Base-by-base conservation (phyloP, 352 stramenopile species). In the Globisporangium barbulae region DNA sequence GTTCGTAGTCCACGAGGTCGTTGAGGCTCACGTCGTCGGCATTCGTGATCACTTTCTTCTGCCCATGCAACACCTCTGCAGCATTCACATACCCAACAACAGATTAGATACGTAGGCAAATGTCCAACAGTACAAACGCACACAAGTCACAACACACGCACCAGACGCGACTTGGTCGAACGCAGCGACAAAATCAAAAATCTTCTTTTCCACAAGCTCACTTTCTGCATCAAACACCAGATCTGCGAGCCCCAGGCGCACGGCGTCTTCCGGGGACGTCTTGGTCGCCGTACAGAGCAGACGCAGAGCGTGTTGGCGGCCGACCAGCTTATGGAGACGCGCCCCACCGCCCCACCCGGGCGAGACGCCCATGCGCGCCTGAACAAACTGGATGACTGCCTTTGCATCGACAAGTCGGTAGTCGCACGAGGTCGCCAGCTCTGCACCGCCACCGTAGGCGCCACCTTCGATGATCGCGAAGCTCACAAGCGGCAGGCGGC, bases 351-450 rank as follows among this genome's bases (percentile, higher is more conserved):
- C 90, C 90, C 90, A 97, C 15, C 79, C 85, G 8, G 88, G 83
- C 4, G 80, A 93, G 1, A 96, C 81, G 1, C 88, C 90, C 83
- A 97, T 95, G 33, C 75, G 69, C 0, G 75, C 70, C 66, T 95
- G 88, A 9, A 97, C 83, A 58, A 97, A 97, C 61, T 91, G 86
- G 52, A 97, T 89, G 0, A 88, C 74, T 0, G 88, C 82, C 21
- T 76, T 83, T 10, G 61, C 22, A 13, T 76, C 74, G 2, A 95
- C 63, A 13, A 96, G 41, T 0, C 90, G 81, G 48, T 94, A 96
- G 68, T 97, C 88, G 57, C 87, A 96, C 1, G 81, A 76, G 6
- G 86, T 96, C 0, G 76, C 72, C 15, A 97, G 70, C 65, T 97
- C 90, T 0, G 90, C 88, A 8, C 90, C 90, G 12, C 90, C 90